These are phyloP conservation scores for Blastobotrys arbuscula DNA, from an alignment of 1,139 yeast species.

Conservation along the genomic window DNA sequence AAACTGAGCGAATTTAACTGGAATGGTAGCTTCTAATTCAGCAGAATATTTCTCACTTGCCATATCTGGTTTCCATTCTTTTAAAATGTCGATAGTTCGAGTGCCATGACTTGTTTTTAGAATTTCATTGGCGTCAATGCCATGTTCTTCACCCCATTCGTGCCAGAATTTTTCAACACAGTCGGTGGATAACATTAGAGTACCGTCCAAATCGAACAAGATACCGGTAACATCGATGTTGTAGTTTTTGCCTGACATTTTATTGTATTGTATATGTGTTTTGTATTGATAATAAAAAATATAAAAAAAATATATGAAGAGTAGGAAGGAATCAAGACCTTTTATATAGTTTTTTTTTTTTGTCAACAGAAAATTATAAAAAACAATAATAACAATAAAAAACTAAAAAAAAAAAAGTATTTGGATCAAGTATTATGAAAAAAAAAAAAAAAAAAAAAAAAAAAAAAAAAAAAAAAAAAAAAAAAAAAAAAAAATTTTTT, in stretches of 20 bases:
- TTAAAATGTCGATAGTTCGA: constrained; percentile 73
- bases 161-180: constrained; percentile 82
- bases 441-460: constrained; percentile 3
- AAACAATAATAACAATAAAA: not conserved
- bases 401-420: not conserved
- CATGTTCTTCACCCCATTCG: constrained; percentile 64
- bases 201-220: constrained; percentile 81
- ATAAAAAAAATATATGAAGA: not conserved
- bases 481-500: not conserved
- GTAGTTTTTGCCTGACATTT: constrained; percentile 6
- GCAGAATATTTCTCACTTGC: constrained; percentile 64
- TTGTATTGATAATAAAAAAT: not conserved
- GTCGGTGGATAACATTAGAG: constrained; percentile 74
- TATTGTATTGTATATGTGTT: not conserved
- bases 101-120: constrained; percentile 77
- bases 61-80: constrained; percentile 68
- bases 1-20: constrained; percentile 62
- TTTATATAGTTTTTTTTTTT: constrained; percentile 1
- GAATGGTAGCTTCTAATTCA: constrained; percentile 64
- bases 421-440: too few species aligned
- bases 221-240: constrained; percentile 30
- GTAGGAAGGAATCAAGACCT: not conserved
- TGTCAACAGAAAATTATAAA: too few species aligned
- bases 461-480: not conserved
- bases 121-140: constrained; percentile 63